phyloP scores from a whole-genome alignment of 2,329 filamentous ascomycete species.

The Talaromyces verruculosus region DNA sequence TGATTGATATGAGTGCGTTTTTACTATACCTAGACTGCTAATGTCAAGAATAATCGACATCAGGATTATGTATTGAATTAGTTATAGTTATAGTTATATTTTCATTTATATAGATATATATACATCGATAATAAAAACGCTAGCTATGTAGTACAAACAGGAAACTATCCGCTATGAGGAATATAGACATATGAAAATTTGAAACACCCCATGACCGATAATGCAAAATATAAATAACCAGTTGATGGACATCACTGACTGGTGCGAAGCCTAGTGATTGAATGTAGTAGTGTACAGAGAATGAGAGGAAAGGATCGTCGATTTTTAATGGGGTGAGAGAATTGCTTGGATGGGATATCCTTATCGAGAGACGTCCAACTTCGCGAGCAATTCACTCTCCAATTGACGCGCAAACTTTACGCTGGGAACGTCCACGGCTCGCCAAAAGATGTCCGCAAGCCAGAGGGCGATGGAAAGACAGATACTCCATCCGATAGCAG shows the following conservation, averaged over 20 bases:
- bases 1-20: not conserved
- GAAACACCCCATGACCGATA: not conserved
- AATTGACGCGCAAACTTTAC: constrained; percentile 54
- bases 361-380: constrained; percentile 4
- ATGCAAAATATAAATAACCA: not conserved
- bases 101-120: not conserved
- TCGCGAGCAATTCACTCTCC: constrained; percentile 39
- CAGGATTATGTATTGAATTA: not conserved
- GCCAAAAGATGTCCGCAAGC: constrained; percentile 61
- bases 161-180: not conserved
- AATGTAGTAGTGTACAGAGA: constrained; percentile 2
- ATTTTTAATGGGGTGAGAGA: not conserved
- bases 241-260: not conserved
- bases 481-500: constrained; percentile 41
- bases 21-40: not conserved
- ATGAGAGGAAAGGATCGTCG: not conserved
- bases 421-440: constrained; percentile 54
- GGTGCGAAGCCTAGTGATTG: not conserved
- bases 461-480: constrained; percentile 50
- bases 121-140: constrained; percentile 1
- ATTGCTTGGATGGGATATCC: not conserved
- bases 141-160: not conserved
- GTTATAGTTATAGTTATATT: not conserved
- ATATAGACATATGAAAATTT: not conserved
- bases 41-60: not conserved